phyloP scores from a whole-genome alignment of 208 protist genomes.

The Naegleria fowleri region DNA sequence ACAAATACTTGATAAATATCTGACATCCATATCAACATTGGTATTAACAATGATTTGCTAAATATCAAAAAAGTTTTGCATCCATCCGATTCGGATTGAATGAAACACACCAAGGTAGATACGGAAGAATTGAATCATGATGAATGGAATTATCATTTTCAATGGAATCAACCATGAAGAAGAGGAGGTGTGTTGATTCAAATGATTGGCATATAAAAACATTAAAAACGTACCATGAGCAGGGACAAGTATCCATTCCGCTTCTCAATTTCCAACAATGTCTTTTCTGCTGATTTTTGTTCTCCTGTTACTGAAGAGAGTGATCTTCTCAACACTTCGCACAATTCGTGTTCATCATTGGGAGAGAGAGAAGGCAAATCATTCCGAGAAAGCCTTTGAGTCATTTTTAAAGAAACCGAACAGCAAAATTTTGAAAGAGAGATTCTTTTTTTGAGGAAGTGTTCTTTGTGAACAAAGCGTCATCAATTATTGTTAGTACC shows the following conservation, averaged over 20 bases:
- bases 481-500: too few relatives aligned
- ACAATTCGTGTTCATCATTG: background rate
- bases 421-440: too few relatives aligned
- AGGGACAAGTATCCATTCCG: background rate
- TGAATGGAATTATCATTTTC: background rate
- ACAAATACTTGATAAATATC: slow-evolving; percentile 5
- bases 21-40: background rate
- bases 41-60: background rate
- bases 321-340: background rate
- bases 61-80: too few relatives aligned
- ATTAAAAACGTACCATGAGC: background rate
- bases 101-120: too few relatives aligned
- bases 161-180: background rate
- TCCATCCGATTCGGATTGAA: too few relatives aligned
- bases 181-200: background rate
- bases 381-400: background rate
- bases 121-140: too few relatives aligned
- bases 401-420: too few relatives aligned
- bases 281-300: slow-evolving; percentile 11
- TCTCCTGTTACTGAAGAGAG: background rate
- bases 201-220: background rate
- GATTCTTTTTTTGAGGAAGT: too few relatives aligned
- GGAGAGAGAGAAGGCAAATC: background rate
- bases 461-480: too few relatives aligned
- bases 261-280: slow-evolving; percentile 2